A percentile compares a stretch with the other conserved stretches of the same genome.
Conservation (phyloP, 179 eudicot genomes). For the Nepenthes alata region DNA sequence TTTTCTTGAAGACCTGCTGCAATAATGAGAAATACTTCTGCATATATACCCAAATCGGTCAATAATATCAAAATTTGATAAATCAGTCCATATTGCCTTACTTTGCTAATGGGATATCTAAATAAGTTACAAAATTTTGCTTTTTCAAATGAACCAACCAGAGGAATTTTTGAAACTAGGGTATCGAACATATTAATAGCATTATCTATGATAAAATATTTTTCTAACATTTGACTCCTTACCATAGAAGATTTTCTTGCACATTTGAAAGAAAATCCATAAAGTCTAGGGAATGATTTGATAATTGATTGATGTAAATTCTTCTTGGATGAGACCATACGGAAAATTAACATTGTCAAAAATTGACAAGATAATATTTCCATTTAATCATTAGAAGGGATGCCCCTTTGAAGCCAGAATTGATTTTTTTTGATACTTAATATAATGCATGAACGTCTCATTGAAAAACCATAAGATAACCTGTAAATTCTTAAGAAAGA, state of each 20-base stretch:
- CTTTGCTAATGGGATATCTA: constrained; percentile 4
- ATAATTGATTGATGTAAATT: too few species aligned
- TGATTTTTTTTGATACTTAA: constrained; percentile 1
- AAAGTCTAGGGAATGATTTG: not conserved
- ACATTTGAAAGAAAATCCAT: not conserved
- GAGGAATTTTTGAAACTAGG: not conserved
- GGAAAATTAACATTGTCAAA: not conserved
- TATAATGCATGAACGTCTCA: not conserved
- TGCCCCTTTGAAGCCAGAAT: constrained; percentile 3
- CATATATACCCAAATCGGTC: constrained; percentile 5
- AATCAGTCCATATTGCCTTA: not conserved
- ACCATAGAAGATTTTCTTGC: not conserved
- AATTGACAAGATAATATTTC: not conserved
- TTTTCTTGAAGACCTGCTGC: not conserved
- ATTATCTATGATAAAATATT: not conserved
- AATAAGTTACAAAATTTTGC: constrained; percentile 3
- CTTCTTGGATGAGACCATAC: not conserved
- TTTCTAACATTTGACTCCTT: constrained; percentile 2
- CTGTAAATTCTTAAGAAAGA: too few species aligned
- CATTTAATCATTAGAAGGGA: not conserved
- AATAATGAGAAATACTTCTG: constrained; percentile 5
- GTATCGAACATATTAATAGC: not conserved
- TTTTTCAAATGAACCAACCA: constrained; percentile 1
- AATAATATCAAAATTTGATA: constrained; percentile 7
- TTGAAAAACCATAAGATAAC: not conserved